Evolutionary conservation across 139 green algal species (phyloP).

Genomic region (Gonium pectorale): DNA sequence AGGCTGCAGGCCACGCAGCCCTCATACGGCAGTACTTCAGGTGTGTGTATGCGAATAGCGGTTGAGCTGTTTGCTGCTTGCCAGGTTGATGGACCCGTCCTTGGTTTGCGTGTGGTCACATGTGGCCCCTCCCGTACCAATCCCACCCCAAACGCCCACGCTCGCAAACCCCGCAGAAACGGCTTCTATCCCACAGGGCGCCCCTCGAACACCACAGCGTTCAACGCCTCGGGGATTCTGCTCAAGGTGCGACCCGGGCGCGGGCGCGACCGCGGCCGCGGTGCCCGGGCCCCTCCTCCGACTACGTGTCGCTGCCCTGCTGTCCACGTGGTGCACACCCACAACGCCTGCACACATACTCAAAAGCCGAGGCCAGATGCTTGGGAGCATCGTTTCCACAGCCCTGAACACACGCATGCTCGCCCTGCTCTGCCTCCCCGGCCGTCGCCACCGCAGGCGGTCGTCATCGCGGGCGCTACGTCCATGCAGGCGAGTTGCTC

Average conservation of each 20-base stretch:
- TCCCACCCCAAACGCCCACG: too few species aligned
- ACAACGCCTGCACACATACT: too few species aligned
- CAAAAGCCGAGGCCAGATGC: too few species aligned
- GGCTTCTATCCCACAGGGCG: conserved; percentile 21
- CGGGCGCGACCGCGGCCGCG: background rate
- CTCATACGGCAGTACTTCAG: conserved; percentile 25
- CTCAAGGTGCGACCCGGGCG: background rate
- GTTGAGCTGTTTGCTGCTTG: background rate
- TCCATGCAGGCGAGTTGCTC: background rate
- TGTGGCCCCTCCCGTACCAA: too few species aligned
- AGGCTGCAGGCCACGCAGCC: conserved; percentile 8
- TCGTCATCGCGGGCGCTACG: background rate
- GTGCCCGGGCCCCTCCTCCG: background rate
- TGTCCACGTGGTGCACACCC: too few species aligned
- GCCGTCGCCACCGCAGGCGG: background rate
- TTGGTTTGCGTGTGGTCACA: too few species aligned
- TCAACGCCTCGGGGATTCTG: conserved; percentile 20
- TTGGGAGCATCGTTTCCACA: background rate
- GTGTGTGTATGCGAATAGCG: background rate
- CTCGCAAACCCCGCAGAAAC: background rate
- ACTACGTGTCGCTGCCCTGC: background rate
- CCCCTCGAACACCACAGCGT: background rate
- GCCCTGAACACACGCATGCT: background rate
- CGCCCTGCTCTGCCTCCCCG: too few species aligned
- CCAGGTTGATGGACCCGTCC: too few species aligned